Evolutionary conservation across 148 eudicot species (phyloP).

Genomic region (Salicornia ramosissima): DNA sequence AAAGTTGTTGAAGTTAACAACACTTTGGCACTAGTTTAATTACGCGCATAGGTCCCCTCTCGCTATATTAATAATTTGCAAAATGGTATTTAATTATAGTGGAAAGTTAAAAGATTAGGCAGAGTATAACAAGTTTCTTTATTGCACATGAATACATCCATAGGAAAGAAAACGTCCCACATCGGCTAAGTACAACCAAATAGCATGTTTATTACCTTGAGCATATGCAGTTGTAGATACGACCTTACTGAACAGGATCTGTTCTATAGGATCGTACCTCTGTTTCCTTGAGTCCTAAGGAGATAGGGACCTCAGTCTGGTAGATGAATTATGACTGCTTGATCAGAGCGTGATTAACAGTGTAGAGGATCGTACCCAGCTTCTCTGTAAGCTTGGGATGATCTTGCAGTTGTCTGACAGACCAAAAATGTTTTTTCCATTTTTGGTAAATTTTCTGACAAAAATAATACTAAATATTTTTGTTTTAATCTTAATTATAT

Average conservation of each 20-base stretch:
- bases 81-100: too few relatives aligned
- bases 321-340: neutral
- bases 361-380: neutral
- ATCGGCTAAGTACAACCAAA: neutral
- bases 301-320: neutral
- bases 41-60: too few relatives aligned
- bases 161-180: neutral
- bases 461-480: too few relatives aligned
- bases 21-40: too few relatives aligned
- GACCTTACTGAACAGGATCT: neutral
- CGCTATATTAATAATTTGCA: too few relatives aligned
- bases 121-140: too few relatives aligned
- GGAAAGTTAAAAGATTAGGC: too few relatives aligned
- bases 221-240: neutral
- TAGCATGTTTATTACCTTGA: neutral
- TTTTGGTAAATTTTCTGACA: neutral
- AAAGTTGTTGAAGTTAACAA: too few relatives aligned
- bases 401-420: neutral
- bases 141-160: too few relatives aligned
- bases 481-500: too few relatives aligned
- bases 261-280: too few relatives aligned
- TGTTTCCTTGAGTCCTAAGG: neutral
- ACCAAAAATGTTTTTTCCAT: neutral
- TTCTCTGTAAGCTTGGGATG: neutral
- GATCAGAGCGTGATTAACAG: neutral